Conservation (phyloP, 306 rosid genomes). For the Trichosanthes cucumerina region DNA sequence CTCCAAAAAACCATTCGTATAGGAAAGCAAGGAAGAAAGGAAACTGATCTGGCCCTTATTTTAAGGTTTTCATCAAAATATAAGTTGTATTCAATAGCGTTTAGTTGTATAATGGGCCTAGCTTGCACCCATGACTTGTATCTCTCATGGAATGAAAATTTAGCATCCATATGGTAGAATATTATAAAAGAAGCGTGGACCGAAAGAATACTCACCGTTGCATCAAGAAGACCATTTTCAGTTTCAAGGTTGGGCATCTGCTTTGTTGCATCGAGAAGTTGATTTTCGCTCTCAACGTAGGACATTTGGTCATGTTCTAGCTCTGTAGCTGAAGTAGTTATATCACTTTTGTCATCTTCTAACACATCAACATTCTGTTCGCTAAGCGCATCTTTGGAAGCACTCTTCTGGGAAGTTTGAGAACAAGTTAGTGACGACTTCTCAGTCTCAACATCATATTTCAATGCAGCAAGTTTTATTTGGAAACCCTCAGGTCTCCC, state of each 20-base stretch:
- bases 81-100: background rate
- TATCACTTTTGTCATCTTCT: constrained; percentile 21
- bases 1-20: background rate
- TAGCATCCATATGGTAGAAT: background rate
- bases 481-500: constrained; percentile 54
- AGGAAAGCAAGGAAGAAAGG: background rate
- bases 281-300: constrained; percentile 10
- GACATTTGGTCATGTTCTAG: constrained; percentile 23
- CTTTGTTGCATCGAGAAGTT: constrained; percentile 17
- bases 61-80: background rate
- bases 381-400: constrained; percentile 19
- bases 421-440: constrained; percentile 26
- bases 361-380: constrained; percentile 24
- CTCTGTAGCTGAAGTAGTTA: constrained; percentile 19
- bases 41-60: background rate
- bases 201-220: constrained; percentile 30
- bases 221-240: constrained; percentile 26
- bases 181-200: background rate
- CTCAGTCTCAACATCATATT: constrained; percentile 25
- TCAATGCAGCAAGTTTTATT: constrained; percentile 35
- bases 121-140: background rate
- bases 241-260: constrained; percentile 15
- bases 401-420: constrained; percentile 24
- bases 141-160: background rate
- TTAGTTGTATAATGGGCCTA: background rate